A percentile compares a stretch with the other conserved stretches of the same genome.
These are phyloP conservation scores for Chytriomyces sp. DNA, from an alignment of 192 early-diverging fungal genomes.

Conservation along the genomic window DNA sequence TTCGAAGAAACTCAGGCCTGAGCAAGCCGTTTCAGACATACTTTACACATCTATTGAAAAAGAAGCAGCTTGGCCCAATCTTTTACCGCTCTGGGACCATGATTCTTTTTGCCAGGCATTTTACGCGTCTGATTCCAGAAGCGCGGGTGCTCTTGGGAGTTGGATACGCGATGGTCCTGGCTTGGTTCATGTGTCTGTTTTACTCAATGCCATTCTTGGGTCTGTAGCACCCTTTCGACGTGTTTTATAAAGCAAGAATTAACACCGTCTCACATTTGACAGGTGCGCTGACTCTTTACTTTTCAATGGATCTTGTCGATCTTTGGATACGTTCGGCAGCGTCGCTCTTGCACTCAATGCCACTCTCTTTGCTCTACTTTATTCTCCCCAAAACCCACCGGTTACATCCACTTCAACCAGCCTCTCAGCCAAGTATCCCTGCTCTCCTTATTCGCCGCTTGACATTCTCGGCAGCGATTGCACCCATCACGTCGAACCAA, in stretches of 20 bases:
- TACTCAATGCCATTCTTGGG: conserved; percentile 44
- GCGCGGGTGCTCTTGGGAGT: conserved; percentile 41
- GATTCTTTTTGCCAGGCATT: conserved; percentile 48
- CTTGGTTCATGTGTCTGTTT: conserved; percentile 51
- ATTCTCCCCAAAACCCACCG: conserved; percentile 30
- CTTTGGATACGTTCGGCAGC: neutral
- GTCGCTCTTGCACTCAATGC: conserved; percentile 2
- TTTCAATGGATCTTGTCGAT: conserved; percentile 36
- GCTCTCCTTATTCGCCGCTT: conserved; percentile 25
- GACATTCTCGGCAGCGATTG: conserved; percentile 5
- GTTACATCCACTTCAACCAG: conserved; percentile 20
- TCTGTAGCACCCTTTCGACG: conserved; percentile 16
- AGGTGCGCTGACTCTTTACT: conserved; percentile 35
- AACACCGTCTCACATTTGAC: neutral
- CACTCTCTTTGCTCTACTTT: neutral
- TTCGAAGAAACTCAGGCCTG: no score
- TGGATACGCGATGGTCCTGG: conserved; percentile 48
- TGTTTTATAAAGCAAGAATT: neutral
- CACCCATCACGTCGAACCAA: conserved; percentile 4
- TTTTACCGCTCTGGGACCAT: conserved; percentile 52
- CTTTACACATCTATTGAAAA: conserved; percentile 2
- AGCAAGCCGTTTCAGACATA: neutral
- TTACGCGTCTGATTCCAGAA: conserved; percentile 46
- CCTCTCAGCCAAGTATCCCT: conserved; percentile 8
- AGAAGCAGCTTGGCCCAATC: conserved; percentile 36